Evolutionary conservation across 768 basidiomycete species (phyloP).

Genomic region (Termitomyces sp.): DNA sequence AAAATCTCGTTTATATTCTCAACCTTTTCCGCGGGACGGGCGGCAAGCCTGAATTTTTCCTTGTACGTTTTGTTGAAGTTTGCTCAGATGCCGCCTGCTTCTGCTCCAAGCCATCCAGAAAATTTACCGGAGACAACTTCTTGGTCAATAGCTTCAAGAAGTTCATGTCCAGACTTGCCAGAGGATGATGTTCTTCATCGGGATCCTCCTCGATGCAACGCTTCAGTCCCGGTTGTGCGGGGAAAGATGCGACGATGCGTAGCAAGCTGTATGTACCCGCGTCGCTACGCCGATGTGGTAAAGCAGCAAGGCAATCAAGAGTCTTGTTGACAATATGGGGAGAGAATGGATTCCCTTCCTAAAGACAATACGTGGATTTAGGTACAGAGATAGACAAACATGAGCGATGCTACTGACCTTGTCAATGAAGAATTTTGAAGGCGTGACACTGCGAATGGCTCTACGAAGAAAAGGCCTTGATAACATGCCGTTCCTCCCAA

Average conservation of each 20-base stretch:
- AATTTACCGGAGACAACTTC: conserved; percentile 28
- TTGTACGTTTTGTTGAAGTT: conserved; percentile 10
- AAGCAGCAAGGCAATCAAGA: conserved; percentile 15
- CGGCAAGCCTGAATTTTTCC: conserved; percentile 10
- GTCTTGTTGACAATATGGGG: conserved; percentile 25
- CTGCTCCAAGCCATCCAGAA: conserved; percentile 25
- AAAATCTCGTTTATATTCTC: conserved; percentile 4
- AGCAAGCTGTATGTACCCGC: conserved; percentile 34
- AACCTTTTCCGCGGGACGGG: conserved; percentile 10
- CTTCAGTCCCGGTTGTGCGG: conserved; percentile 31
- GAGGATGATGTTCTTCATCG: conserved; percentile 31
- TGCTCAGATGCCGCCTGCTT: not conserved
- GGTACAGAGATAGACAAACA: not conserved
- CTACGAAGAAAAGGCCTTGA: conserved; percentile 24
- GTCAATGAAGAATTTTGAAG: conserved; percentile 31
- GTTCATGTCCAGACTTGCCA: conserved; percentile 33
- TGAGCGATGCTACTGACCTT: conserved; percentile 22
- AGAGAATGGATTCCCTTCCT: conserved; percentile 32
- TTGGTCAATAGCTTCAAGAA: conserved; percentile 33
- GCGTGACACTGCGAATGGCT: conserved; percentile 37
- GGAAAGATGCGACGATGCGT: conserved; percentile 36
- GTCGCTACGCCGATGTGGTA: conserved; percentile 29
- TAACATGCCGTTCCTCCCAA: conserved; percentile 24
- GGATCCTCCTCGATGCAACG: conserved; percentile 33
- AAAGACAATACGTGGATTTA: not conserved